Percentiles rank a stretch among this genome's conserved stretches.
These are phyloP conservation scores for Kokia cookei DNA, from an alignment of 441 rosid species.

Conservation along the genomic window DNA sequence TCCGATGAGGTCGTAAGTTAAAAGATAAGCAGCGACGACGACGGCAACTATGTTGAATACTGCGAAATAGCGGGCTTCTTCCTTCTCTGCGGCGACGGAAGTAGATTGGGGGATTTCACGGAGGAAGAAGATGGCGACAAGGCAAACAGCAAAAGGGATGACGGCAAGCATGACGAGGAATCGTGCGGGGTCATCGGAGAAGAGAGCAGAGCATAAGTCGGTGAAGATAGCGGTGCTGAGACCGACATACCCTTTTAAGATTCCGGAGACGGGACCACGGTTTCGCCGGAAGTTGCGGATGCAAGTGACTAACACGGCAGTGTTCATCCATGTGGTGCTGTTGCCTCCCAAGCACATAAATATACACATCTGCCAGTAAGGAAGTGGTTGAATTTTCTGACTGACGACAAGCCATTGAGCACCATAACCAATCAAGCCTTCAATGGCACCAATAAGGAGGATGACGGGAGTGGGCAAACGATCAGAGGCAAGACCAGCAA, in stretches of 20 bases:
- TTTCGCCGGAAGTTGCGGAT: slow-evolving; percentile 71
- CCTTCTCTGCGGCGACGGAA: slow-evolving; percentile 36
- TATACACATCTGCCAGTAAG: slow-evolving; percentile 94
- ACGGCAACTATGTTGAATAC: slow-evolving; percentile 59
- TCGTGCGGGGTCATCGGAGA: slow-evolving; percentile 42
- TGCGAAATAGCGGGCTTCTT: slow-evolving; percentile 52
- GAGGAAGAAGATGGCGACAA: slow-evolving; percentile 62
- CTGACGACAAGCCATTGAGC: slow-evolving; percentile 85
- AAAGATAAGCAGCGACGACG: slow-evolving; percentile 56
- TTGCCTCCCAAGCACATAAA: slow-evolving; percentile 84
- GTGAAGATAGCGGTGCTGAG: slow-evolving; percentile 84
- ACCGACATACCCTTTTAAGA: slow-evolving; percentile 77
- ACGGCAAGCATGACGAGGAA: slow-evolving; percentile 65
- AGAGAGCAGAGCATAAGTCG: slow-evolving; percentile 61
- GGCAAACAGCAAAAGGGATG: slow-evolving; percentile 63
- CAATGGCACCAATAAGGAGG: slow-evolving; percentile 64
- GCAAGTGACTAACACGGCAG: slow-evolving; percentile 75
- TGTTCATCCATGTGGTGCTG: slow-evolving; percentile 94
- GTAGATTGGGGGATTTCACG: slow-evolving; percentile 51
- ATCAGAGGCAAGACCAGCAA: slow-evolving; percentile 85
- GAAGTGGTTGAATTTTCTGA: slow-evolving; percentile 38
- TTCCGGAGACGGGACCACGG: slow-evolving; percentile 81
- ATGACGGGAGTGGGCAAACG: slow-evolving; percentile 50
- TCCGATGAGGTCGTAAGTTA: slow-evolving; percentile 40
- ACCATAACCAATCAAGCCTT: slow-evolving; percentile 76